Base-by-base conservation (phyloP, 2,329 filamentous ascomycete genomes). In the Hypoxylon sp. region DNA sequence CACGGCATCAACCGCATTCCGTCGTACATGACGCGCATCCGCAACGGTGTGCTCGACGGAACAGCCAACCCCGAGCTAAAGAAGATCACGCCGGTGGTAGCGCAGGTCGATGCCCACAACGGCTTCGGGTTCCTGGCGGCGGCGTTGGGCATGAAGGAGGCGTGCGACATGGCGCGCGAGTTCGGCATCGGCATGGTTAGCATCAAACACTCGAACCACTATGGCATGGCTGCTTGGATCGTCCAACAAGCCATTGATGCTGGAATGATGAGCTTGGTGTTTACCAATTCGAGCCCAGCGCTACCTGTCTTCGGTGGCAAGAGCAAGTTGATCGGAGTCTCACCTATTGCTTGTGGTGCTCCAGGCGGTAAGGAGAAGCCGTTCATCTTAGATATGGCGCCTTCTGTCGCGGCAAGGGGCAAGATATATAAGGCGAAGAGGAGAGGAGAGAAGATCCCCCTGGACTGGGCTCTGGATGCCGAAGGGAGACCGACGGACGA, bases 151-250 rank as follows among this genome's bases (percentile, higher is more conserved):
- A 94, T 95, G 89, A 77, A 79, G 0, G 84, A 85, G 0, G 92
- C 92, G 0, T 88, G 94, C 50, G 83, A 87, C 8, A 89, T 91
- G 80, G 92, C 92, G 0, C 79, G 82, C 24, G 77, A 80, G 1
- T 89, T 85, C 73, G 92, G 92, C 11, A 92, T 95, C 69, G 93
- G 92, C 27, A 89, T 96, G 86, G 91, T 91, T 0, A 88, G 87
- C 64, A 84, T 95, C 75, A 92, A 90, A 78, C 90, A 91, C 79
- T 92, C 89, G 44, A 95, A 95, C 74, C 92, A 95, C 78, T 94
- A 92, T 74, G 93, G 93, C 59, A 96, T 96, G 92, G 87, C 87
- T 2, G 92, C 93, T 0, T 95, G 92, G 91, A 76, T 94, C 0
- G 92, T 94, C 10, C 90, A 93, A 77, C 89, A 93, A 79, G 93